phyloP scores from a whole-genome alignment of 2,329 filamentous ascomycete genomes.

The Chaetomiaceae sp. region DNA sequence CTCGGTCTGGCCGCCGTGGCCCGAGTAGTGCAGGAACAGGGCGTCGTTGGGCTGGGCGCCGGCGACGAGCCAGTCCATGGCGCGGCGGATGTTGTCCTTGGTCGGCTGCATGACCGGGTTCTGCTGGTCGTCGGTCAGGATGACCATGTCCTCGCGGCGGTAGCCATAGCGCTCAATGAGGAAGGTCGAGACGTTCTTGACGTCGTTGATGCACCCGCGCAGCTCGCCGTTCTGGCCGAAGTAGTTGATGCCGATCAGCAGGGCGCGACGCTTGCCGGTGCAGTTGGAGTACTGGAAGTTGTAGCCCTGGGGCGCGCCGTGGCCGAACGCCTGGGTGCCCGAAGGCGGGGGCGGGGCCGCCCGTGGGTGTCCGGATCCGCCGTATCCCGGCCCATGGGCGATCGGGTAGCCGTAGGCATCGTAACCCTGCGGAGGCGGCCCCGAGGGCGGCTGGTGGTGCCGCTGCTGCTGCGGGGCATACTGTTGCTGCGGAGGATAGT shows the following conservation, averaged over 20 bases:
- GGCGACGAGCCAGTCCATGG: conserved; percentile 71
- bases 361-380: conserved; percentile 26
- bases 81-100: conserved; percentile 68
- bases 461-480: conserved; percentile 12
- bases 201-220: conserved; percentile 75
- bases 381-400: conserved; percentile 30
- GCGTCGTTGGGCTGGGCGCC: conserved; percentile 69
- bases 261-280: conserved; percentile 65
- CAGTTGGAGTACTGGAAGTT: conserved; percentile 74
- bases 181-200: conserved; percentile 69
- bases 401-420: conserved; percentile 46
- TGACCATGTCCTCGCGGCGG: conserved; percentile 74
- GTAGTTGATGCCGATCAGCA: conserved; percentile 79
- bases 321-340: conserved; percentile 55
- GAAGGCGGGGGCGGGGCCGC: conserved; percentile 36
- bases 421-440: conserved; percentile 13
- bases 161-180: conserved; percentile 64
- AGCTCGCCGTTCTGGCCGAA: conserved; percentile 68
- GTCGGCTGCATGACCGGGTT: conserved; percentile 67
- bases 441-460: conserved; percentile 2
- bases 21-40: conserved; percentile 75
- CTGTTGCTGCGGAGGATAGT: conserved; percentile 2
- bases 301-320: conserved; percentile 64
- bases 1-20: conserved; percentile 70
- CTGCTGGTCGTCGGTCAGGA: conserved; percentile 69